Conservation (phyloP, 1,139 yeast species). For the Saccharomyces hybrid region DNA sequence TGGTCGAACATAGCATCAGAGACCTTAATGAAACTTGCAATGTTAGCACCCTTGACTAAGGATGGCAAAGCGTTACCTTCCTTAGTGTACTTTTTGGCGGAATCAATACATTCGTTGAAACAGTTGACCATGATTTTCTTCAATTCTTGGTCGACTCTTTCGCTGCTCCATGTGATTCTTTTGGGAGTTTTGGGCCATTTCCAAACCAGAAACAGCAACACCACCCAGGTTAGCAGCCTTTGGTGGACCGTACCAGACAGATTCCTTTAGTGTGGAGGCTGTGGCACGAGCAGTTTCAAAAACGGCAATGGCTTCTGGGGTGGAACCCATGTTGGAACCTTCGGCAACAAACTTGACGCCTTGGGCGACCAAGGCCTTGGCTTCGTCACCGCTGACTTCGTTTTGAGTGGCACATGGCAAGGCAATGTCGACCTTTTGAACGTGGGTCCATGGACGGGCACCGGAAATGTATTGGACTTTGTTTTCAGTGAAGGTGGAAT, state of each 20-base stretch:
- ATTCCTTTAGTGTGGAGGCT: constrained; percentile 35
- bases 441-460: constrained; percentile 94
- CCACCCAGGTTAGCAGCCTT: constrained; percentile 99
- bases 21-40: constrained; percentile 97
- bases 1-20: constrained; percentile 97
- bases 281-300: constrained; percentile 79
- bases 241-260: constrained; percentile 98
- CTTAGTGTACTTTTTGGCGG: constrained; percentile 73
- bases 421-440: constrained; percentile 89
- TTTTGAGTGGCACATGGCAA: constrained; percentile 98
- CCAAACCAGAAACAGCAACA: constrained; percentile 96
- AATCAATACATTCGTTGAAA: constrained; percentile 85
- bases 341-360: constrained; percentile 94
- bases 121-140: constrained; percentile 89
- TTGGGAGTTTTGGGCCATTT: constrained; percentile 98
- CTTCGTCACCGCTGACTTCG: constrained; percentile 95
- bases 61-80: constrained; percentile 75
- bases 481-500: constrained; percentile 50
- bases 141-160: constrained; percentile 81
- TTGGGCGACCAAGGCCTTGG: constrained; percentile 83
- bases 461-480: constrained; percentile 77
- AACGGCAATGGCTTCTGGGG: constrained; percentile 90
- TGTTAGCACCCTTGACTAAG: constrained; percentile 95
- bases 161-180: constrained; percentile 82
- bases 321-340: constrained; percentile 99